A percentile compares a stretch with the other conserved stretches of the same genome.
phyloP scores from a whole-genome alignment of 2,329 filamentous ascomycete species.

The Curvularia verruculosa region DNA sequence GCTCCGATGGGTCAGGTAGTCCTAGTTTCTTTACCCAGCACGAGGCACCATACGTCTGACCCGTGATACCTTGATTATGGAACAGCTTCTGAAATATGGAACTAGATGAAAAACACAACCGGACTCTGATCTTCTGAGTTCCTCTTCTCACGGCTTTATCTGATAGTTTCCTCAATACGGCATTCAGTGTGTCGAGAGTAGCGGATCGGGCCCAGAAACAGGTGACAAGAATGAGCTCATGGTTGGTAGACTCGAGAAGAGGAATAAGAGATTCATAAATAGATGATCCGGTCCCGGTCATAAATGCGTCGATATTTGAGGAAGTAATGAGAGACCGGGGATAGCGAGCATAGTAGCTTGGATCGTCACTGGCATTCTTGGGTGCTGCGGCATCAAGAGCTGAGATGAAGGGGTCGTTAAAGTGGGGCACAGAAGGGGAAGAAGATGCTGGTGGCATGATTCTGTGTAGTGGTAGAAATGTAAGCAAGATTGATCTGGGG shows the following conservation, averaged over 20 bases:
- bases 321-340: constrained; percentile 44
- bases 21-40: constrained; percentile 68
- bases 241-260: constrained; percentile 64
- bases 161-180: constrained; percentile 66
- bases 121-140: constrained; percentile 61
- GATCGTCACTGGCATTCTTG: constrained; percentile 39
- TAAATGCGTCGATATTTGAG: constrained; percentile 46
- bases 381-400: constrained; percentile 31
- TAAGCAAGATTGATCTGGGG: neutral
- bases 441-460: constrained; percentile 14
- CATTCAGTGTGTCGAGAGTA: constrained; percentile 63
- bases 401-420: constrained; percentile 39
- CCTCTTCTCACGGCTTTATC: constrained; percentile 46
- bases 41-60: constrained; percentile 65
- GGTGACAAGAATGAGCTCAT: constrained; percentile 76
- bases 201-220: constrained; percentile 79
- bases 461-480: neutral
- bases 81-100: constrained; percentile 76
- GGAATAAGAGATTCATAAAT: constrained; percentile 61
- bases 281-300: constrained; percentile 53
- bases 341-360: constrained; percentile 49
- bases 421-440: constrained; percentile 12
- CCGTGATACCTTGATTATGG: constrained; percentile 68
- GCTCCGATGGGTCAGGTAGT: constrained; percentile 62
- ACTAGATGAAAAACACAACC: constrained; percentile 77